These are phyloP conservation scores for Prasinococcaceae sp. DNA, from an alignment of 139 green algal species.

Conservation along the genomic window DNA sequence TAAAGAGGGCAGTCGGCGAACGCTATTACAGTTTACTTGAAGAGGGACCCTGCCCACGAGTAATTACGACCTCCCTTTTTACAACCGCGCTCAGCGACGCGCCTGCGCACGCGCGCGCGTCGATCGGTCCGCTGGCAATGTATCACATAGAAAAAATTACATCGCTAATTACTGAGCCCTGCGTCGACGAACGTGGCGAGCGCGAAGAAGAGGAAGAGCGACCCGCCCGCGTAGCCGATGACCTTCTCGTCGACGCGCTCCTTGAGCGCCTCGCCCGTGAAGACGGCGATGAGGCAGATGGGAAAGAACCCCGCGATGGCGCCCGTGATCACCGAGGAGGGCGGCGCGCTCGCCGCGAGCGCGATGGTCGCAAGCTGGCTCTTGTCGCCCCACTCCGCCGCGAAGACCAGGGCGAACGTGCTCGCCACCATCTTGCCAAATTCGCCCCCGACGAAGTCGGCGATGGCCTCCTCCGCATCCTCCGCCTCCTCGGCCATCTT, in stretches of 20 bases:
- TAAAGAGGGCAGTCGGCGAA: background rate
- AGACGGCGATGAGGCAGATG: slow-evolving; percentile 54
- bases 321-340: slow-evolving; percentile 28
- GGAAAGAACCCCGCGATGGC: slow-evolving; percentile 65
- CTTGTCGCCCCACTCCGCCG: slow-evolving; percentile 97
- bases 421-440: slow-evolving; percentile 32
- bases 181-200: background rate
- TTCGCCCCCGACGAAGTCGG: slow-evolving; percentile 24
- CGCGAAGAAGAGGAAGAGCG: background rate
- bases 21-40: background rate
- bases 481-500: slow-evolving; percentile 76
- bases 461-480: slow-evolving; percentile 53
- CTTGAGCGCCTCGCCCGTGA: slow-evolving; percentile 46
- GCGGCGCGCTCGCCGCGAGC: slow-evolving; percentile 58
- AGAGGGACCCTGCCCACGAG: too few relatives aligned
- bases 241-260: slow-evolving; percentile 53
- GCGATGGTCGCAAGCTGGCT: slow-evolving; percentile 97
- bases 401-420: slow-evolving; percentile 92
- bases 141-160: background rate
- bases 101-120: too few relatives aligned
- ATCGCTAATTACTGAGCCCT: background rate
- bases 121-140: too few relatives aligned
- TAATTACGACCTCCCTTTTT: too few relatives aligned
- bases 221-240: slow-evolving; percentile 70
- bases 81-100: too few relatives aligned